Conservation (phyloP, 2,329 filamentous ascomycete species). For the Cladophialophora yegresii region DNA sequence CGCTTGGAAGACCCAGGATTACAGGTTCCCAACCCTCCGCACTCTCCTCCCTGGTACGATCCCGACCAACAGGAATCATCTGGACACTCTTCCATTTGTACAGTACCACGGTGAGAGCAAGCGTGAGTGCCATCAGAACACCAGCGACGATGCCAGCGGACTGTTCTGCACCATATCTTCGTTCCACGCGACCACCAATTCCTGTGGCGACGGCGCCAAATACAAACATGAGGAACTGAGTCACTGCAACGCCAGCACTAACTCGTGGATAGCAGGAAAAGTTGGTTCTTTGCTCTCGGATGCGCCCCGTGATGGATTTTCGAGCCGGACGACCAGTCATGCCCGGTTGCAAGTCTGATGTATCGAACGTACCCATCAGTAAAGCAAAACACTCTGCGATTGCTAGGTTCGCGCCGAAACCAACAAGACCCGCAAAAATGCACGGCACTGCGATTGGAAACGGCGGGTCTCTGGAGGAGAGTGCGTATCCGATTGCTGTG, state of each 20-base stretch:
- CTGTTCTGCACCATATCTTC: conserved; percentile 66
- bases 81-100: conserved; percentile 66
- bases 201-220: conserved; percentile 69
- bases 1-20: conserved; percentile 70
- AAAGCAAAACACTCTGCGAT: conserved; percentile 75
- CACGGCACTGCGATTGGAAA: conserved; percentile 65
- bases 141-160: conserved; percentile 69
- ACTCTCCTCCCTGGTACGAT: neutral
- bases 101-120: conserved; percentile 64
- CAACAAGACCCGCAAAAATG: conserved; percentile 65
- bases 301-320: conserved; percentile 45
- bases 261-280: conserved; percentile 77
- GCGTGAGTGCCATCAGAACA: conserved; percentile 65
- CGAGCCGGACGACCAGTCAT: conserved; percentile 61
- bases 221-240: conserved; percentile 69
- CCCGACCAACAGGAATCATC: conserved; percentile 60
- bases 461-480: conserved; percentile 64
- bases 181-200: conserved; percentile 67
- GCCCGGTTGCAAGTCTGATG: conserved; percentile 73
- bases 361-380: conserved; percentile 80
- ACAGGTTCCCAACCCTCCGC: conserved; percentile 61
- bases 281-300: conserved; percentile 60
- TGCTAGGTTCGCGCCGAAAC: conserved; percentile 71
- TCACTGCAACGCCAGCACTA: conserved; percentile 68
- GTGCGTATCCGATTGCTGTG: conserved; percentile 66